phyloP scores from a whole-genome alignment of 306 rosid species.

The Glycyrrhiza uralensis region DNA sequence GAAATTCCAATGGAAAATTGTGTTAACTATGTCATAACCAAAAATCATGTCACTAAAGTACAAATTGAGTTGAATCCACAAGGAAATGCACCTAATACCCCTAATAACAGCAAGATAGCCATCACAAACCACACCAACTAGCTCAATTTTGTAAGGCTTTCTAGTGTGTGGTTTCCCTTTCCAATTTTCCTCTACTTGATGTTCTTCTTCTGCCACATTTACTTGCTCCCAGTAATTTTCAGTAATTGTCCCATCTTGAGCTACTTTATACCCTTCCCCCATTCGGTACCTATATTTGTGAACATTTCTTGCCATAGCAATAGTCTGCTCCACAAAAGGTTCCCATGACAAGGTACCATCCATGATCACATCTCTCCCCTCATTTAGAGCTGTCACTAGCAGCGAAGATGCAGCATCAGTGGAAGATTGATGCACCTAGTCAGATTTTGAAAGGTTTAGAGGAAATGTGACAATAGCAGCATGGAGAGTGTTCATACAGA shows the following conservation, averaged over 20 bases:
- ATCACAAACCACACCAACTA: slow-evolving; percentile 95
- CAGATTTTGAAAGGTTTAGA: background rate
- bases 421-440: slow-evolving; percentile 81
- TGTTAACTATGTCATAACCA: background rate
- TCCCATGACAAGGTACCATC: slow-evolving; percentile 93
- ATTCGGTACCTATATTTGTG: slow-evolving; percentile 71
- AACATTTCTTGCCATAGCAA: slow-evolving; percentile 77
- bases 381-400: slow-evolving; percentile 85
- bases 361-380: slow-evolving; percentile 88
- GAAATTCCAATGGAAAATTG: slow-evolving; percentile 1
- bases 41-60: background rate
- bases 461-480: background rate
- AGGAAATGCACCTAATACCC: slow-evolving; percentile 65
- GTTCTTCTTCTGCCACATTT: slow-evolving; percentile 37
- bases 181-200: background rate
- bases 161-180: slow-evolving; percentile 12
- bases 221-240: slow-evolving; percentile 88
- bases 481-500: background rate
- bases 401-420: slow-evolving; percentile 87
- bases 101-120: slow-evolving; percentile 82
- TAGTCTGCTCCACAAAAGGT: slow-evolving; percentile 79
- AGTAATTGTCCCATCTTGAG: slow-evolving; percentile 56
- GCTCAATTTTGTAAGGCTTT: slow-evolving; percentile 77
- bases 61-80: background rate
- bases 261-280: slow-evolving; percentile 78